Percentiles rank a stretch among this genome's conserved stretches.
phyloP scores from a whole-genome alignment of 306 rosid species.

The Cucurbita ficifolia region DNA sequence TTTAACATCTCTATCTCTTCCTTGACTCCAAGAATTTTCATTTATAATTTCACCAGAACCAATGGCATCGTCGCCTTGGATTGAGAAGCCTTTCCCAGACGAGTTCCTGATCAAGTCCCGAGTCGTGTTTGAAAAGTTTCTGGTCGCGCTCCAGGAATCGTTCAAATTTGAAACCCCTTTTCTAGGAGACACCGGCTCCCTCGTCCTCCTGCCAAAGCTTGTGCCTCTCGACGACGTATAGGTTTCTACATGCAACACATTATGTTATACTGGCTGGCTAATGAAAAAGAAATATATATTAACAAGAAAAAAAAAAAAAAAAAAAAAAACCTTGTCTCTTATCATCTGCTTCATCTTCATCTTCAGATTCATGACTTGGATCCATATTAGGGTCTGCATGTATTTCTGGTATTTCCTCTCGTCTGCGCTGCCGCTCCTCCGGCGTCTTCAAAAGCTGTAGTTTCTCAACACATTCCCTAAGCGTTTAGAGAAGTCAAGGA shows the following conservation, averaged over 20 bases:
- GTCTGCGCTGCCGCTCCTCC: constrained; percentile 94
- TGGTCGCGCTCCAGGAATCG: constrained; percentile 69
- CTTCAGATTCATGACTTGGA: constrained; percentile 91
- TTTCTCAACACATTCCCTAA: constrained; percentile 98
- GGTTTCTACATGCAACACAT: constrained; percentile 46
- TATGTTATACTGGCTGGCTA: not conserved
- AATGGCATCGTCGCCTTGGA: constrained; percentile 42
- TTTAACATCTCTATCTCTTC: constrained; percentile 65
- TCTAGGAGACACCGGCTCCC: constrained; percentile 70
- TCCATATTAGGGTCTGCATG: constrained; percentile 94
- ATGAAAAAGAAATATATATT: not conserved
- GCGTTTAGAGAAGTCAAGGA: constrained; percentile 75
- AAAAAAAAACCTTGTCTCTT: constrained; percentile 24
- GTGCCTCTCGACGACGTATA: constrained; percentile 52
- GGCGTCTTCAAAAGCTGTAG: constrained; percentile 88
- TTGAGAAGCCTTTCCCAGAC: constrained; percentile 55
- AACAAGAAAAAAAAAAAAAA: too few relatives aligned
- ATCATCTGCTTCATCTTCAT: constrained; percentile 60
- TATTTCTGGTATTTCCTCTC: constrained; percentile 79
- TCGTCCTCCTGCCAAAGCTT: constrained; percentile 62
- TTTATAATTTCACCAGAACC: constrained; percentile 37
- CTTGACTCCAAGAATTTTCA: constrained; percentile 43
- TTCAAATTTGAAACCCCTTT: constrained; percentile 38
- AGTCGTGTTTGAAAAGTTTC: constrained; percentile 40
- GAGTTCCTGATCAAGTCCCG: constrained; percentile 51